phyloP scores from a whole-genome alignment of 345 rosid genomes.

The thale cress (Arabidopsis thaliana) region DNA sequence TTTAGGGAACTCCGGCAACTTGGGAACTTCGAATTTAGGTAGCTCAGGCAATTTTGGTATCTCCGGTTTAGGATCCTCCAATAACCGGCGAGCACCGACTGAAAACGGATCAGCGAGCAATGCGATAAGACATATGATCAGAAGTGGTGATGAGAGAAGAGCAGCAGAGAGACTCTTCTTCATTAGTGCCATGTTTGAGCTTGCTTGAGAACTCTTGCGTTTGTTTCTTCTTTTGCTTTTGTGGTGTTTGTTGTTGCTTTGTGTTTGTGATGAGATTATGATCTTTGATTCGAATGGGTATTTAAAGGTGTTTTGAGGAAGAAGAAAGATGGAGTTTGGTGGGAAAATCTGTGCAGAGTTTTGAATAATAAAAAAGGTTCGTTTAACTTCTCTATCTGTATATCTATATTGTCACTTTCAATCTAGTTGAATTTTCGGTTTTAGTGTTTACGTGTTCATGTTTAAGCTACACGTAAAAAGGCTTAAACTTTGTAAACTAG shows the following conservation, averaged over 20 bases:
- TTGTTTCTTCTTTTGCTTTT: slow-evolving; percentile 28
- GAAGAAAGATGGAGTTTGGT: slow-evolving; percentile 43
- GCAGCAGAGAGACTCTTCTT: slow-evolving; percentile 36
- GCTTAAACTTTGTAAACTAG: slow-evolving; percentile 3
- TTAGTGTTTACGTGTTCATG: slow-evolving; percentile 30
- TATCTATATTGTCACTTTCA: slow-evolving; percentile 34
- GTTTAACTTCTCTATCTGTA: slow-evolving; percentile 47
- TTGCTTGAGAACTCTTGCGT: slow-evolving; percentile 20
- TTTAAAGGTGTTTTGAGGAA: slow-evolving; percentile 27
- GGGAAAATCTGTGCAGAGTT: slow-evolving; percentile 22
- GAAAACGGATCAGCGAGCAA: slow-evolving; percentile 31
- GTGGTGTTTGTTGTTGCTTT: slow-evolving; percentile 27
- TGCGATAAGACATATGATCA: slow-evolving; percentile 36
- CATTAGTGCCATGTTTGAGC: slow-evolving; percentile 37
- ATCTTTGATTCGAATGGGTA: slow-evolving; percentile 27
- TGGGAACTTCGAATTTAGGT: slow-evolving; percentile 34
- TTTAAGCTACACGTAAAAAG: slow-evolving; percentile 5
- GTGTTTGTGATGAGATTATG: slow-evolving; percentile 37
- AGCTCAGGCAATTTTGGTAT: slow-evolving; percentile 44
- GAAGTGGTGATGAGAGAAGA: slow-evolving; percentile 36
- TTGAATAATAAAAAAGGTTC: slow-evolving; percentile 17
- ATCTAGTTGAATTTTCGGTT: slow-evolving; percentile 37
- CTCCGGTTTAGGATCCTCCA: slow-evolving; percentile 49
- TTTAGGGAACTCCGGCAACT: slow-evolving; percentile 40
- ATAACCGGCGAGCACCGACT: slow-evolving; percentile 38